Evolutionary conservation across 1,139 yeast species (phyloP).

Genomic region (Eremothecium gossypii): DNA sequence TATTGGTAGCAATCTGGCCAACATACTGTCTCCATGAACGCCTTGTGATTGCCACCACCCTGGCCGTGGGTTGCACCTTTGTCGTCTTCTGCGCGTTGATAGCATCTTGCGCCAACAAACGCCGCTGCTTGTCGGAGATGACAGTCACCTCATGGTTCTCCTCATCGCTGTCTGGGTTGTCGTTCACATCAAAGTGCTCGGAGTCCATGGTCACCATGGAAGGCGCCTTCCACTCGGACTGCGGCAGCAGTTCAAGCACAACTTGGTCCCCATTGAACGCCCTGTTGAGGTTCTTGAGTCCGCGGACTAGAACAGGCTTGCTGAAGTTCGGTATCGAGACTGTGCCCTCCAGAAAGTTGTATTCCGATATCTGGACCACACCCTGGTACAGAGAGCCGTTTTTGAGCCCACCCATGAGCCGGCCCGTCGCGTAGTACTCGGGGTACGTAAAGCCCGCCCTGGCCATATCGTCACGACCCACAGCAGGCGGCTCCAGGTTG

Average conservation of each 20-base stretch:
- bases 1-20: slow-evolving; percentile 82
- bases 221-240: slow-evolving; percentile 82
- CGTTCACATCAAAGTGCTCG: slow-evolving; percentile 51
- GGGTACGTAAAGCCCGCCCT: slow-evolving; percentile 53
- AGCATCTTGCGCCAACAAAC: slow-evolving; percentile 70
- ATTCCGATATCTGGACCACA: slow-evolving; percentile 65
- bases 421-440: slow-evolving; percentile 69
- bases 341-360: slow-evolving; percentile 83
- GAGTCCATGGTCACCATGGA: slow-evolving; percentile 74
- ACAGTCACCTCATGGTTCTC: slow-evolving; percentile 31
- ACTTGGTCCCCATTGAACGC: slow-evolving; percentile 90
- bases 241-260: slow-evolving; percentile 81
- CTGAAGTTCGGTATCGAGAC: slow-evolving; percentile 66
- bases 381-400: slow-evolving; percentile 88
- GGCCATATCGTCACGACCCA: slow-evolving; percentile 23
- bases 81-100: slow-evolving; percentile 45
- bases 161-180: slow-evolving; percentile 42
- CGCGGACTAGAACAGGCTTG: slow-evolving; percentile 73
- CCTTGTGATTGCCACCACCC: slow-evolving; percentile 77
- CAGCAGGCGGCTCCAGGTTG: slow-evolving; percentile 33
- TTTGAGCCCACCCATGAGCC: slow-evolving; percentile 84
- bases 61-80: slow-evolving; percentile 79
- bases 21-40: slow-evolving; percentile 96
- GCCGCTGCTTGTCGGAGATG: slow-evolving; percentile 68
- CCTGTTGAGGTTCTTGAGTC: slow-evolving; percentile 78